These are phyloP conservation scores for Ailanthus altissimus DNA, from an alignment of 345 rosid species.

Conservation along the genomic window DNA sequence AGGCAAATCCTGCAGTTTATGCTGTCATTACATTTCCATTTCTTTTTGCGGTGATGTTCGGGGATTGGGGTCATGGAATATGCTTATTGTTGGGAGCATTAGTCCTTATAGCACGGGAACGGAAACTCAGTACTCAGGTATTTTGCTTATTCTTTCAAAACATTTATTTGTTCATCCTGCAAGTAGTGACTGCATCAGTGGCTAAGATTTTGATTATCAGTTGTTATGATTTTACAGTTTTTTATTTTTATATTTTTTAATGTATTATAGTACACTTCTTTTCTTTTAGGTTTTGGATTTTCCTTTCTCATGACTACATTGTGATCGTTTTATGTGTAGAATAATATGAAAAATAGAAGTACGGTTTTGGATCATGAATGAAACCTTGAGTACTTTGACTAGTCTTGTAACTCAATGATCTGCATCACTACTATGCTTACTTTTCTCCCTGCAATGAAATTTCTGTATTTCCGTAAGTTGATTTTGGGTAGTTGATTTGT, in stretches of 20 bases:
- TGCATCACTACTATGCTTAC: neutral
- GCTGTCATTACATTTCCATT: constrained; percentile 88
- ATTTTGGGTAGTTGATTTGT: constrained; percentile 3
- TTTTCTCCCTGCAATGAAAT: constrained; percentile 1
- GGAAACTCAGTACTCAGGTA: constrained; percentile 77
- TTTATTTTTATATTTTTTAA: neutral
- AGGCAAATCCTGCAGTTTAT: constrained; percentile 96
- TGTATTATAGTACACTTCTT: neutral
- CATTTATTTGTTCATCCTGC: neutral
- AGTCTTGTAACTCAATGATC: neutral
- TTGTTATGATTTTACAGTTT: neutral
- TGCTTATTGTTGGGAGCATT: constrained; percentile 93
- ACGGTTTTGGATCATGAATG: constrained; percentile 1
- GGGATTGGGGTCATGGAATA: constrained; percentile 99
- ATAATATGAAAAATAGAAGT: neutral
- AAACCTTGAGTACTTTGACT: neutral
- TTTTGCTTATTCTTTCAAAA: neutral
- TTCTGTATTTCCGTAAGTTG: constrained; percentile 6
- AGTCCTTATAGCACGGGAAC: constrained; percentile 83
- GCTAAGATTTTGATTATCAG: neutral
- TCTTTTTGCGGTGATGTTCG: constrained; percentile 99
- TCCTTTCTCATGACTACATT: constrained; percentile 1
- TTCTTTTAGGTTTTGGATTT: neutral
- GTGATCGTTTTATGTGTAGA: neutral
- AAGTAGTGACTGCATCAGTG: neutral